Conservation (phyloP, 139 green algal genomes). For the Pycnococcus provasolii region DNA sequence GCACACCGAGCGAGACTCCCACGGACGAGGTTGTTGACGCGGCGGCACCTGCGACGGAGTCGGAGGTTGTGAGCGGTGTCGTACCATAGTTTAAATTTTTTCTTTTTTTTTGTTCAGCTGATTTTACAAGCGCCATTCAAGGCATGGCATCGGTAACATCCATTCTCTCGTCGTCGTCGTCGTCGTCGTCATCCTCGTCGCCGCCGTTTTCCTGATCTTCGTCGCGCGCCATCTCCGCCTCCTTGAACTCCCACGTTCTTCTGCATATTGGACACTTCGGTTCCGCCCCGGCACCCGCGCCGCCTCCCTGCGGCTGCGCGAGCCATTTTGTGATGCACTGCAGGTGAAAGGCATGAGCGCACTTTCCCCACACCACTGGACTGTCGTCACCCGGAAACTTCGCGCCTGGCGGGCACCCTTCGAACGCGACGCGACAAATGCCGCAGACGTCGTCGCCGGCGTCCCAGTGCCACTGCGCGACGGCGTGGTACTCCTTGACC, state of each 20-base stretch:
- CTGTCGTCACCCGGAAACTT: slow-evolving; percentile 41
- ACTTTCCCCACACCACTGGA: slow-evolving; percentile 40
- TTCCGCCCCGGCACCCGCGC: background rate
- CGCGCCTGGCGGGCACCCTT: slow-evolving; percentile 37
- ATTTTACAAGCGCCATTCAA: no score
- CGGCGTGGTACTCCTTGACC: slow-evolving; percentile 26
- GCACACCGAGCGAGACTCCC: no score
- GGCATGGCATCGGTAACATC: no score
- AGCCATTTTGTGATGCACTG: slow-evolving; percentile 50
- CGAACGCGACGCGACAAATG: slow-evolving; percentile 43
- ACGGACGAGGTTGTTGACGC: no score
- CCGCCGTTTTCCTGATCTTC: no score
- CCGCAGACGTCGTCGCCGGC: slow-evolving; percentile 38
- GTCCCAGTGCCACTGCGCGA: slow-evolving; percentile 41
- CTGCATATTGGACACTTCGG: slow-evolving; percentile 43
- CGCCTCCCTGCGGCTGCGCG: slow-evolving; percentile 17
- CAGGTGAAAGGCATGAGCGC: slow-evolving; percentile 43
- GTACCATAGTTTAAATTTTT: no score
- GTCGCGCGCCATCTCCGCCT: background rate
- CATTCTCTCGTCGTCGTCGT: background rate
- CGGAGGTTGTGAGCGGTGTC: no score
- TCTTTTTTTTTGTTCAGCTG: no score
- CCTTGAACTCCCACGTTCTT: slow-evolving; percentile 30
- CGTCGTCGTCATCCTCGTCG: no score
- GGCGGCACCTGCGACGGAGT: no score